Percentiles rank a stretch among this genome's conserved stretches.
phyloP scores from a whole-genome alignment of 2,329 filamentous ascomycete species.

The Trichoderma semiorbis region DNA sequence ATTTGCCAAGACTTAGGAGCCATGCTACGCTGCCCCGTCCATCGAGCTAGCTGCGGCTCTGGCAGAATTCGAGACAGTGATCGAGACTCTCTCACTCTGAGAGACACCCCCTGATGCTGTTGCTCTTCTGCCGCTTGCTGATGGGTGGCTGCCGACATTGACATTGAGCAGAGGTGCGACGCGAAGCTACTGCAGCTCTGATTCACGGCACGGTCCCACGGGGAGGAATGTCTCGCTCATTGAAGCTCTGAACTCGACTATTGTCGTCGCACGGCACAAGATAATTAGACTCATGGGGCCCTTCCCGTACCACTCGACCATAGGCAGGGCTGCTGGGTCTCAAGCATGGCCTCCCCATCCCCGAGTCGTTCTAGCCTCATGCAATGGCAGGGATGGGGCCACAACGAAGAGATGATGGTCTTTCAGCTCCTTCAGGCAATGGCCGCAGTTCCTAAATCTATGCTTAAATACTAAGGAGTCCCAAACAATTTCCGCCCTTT shows the following conservation, averaged over 20 bases:
- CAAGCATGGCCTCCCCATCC: neutral
- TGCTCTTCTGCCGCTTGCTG: neutral
- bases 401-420: neutral
- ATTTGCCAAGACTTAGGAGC: neutral
- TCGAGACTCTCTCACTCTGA: neutral
- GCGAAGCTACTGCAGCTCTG: neutral
- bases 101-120: neutral
- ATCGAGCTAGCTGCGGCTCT: neutral
- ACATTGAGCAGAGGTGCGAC: neutral
- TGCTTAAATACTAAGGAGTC: constrained; percentile 12
- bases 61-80: neutral
- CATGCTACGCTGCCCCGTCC: neutral
- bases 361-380: constrained; percentile 7
- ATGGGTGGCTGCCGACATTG: neutral
- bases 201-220: neutral
- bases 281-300: constrained; percentile 6
- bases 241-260: neutral
- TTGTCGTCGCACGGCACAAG: neutral
- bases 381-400: constrained; percentile 10
- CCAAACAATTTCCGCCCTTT: neutral
- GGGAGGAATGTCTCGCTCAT: neutral
- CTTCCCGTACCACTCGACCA: neutral
- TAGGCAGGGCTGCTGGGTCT: neutral
- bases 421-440: constrained; percentile 15
- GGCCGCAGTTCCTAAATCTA: constrained; percentile 7